Evolutionary conservation across 768 basidiomycete species (phyloP), one percentile per base, ranked within the genome.

Genomic region (Pulveroboletus frians): DNA sequence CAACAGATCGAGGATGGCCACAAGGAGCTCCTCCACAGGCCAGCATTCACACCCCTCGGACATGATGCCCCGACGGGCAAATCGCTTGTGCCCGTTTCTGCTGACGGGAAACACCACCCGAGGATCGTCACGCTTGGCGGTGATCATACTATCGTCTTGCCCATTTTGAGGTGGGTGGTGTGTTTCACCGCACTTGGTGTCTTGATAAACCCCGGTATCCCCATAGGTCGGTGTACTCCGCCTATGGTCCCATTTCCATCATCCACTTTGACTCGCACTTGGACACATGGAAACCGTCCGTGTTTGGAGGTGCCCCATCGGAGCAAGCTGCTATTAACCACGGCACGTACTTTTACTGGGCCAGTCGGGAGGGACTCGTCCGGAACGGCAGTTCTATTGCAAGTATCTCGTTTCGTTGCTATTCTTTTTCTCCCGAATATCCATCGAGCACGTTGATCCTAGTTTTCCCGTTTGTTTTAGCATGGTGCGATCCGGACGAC

Each of bases 311-410:
- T 9, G 81, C 85, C 3, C 85, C 84, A 4, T 83, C 83, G 23
- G 73, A 76, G 1, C 83, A 83, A 49, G 85, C 84, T 0, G 81
- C 82, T 18, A 82, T 93, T 54, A 92, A 88, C 52, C 91, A 93
- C 51, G 91, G 90, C 11, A 90, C 88, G 3, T 92, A 92, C 71
- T 93, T 93, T 68, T 92, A 89, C 69, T 87, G 87, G 78, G 92
- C 92, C 0, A 83, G 81, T 51, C 78, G 85, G 57, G 88, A 91
- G 59, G 90, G 91, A 3, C 71, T 91, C 38, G 84, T 94, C 54
- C 75, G 74, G 58, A 85, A 88, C 51, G 85, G 85, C 54, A 77
- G 78, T 49, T 87, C 85, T 67, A 86, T 87, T 82, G 86, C 84
- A 87, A 87, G 85, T 86, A 58, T 77, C 66, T 52, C 34, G 61